These are phyloP conservation scores for Podospora didyma DNA, from an alignment of 495 filamentous ascomycete genomes.

Conservation along the genomic window DNA sequence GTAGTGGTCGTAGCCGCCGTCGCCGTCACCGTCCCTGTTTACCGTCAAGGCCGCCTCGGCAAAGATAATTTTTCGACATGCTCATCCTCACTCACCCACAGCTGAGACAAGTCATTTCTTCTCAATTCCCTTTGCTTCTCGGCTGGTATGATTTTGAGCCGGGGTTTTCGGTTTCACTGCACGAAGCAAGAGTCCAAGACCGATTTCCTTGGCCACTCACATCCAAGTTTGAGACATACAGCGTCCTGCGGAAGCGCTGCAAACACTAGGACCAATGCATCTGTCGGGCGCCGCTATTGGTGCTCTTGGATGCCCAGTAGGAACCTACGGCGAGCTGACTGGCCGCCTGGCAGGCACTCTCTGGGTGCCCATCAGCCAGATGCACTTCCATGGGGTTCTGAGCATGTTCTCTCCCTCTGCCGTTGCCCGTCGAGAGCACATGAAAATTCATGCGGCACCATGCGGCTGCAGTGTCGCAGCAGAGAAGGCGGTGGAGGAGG, in stretches of 20 bases:
- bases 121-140: too few relatives aligned
- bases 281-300: constrained; percentile 16
- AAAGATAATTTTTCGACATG: too few relatives aligned
- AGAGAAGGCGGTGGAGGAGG: background rate
- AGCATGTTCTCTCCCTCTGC: constrained; percentile 5
- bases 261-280: constrained; percentile 14
- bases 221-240: constrained; percentile 23
- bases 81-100: too few relatives aligned
- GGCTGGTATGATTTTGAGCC: background rate
- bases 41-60: too few relatives aligned
- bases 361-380: background rate
- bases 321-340: constrained; percentile 4
- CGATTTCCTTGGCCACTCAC: constrained; percentile 3
- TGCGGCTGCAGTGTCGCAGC: background rate
- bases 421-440: constrained; percentile 4
- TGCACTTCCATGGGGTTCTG: constrained; percentile 10
- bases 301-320: background rate
- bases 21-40: too few relatives aligned
- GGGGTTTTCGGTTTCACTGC: background rate
- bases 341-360: background rate
- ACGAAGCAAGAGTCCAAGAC: background rate
- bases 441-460: background rate
- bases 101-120: too few relatives aligned
- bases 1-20: too few relatives aligned
- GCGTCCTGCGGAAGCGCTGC: constrained; percentile 23